Evolutionary conservation across 1,284 basidiomycete genomes (phyloP).

Genomic region (Amylostereum chailletii): DNA sequence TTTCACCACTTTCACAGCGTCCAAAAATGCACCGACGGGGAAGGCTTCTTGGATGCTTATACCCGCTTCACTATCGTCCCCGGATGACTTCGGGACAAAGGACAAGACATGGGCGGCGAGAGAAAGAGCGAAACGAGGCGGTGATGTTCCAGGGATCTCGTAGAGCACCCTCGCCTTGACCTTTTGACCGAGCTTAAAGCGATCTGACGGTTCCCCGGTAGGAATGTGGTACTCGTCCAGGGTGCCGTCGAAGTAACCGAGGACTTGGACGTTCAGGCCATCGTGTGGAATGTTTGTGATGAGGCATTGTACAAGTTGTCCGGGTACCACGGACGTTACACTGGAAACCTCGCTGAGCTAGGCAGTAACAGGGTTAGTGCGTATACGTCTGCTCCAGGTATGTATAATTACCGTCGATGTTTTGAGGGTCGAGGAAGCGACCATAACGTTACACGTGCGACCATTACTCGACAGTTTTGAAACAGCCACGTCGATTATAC

Average conservation of each 20-base stretch:
- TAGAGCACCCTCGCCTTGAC: slow-evolving; percentile 87
- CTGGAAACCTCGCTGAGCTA: slow-evolving; percentile 72
- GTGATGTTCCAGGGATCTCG: slow-evolving; percentile 59
- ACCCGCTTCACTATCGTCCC: slow-evolving; percentile 18
- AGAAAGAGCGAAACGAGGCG: slow-evolving; percentile 77
- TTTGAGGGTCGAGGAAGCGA: slow-evolving; percentile 37
- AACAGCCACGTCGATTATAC: slow-evolving; percentile 58
- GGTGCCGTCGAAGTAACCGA: slow-evolving; percentile 92
- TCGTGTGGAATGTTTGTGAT: slow-evolving; percentile 74
- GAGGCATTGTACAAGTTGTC: slow-evolving; percentile 77
- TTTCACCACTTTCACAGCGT: slow-evolving; percentile 62
- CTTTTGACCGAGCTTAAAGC: slow-evolving; percentile 78
- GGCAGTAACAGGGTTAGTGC: slow-evolving; percentile 7
- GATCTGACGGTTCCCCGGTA: slow-evolving; percentile 35
- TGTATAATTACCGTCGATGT: slow-evolving; percentile 41
- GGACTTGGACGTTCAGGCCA: slow-evolving; percentile 85
- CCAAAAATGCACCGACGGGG: slow-evolving; percentile 68
- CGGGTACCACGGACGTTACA: slow-evolving; percentile 81
- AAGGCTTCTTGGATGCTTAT: slow-evolving; percentile 46
- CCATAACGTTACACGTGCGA: slow-evolving; percentile 56
- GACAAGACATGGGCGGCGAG: slow-evolving; percentile 66
- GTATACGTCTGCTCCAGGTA: slow-evolving; percentile 1
- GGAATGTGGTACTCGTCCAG: slow-evolving; percentile 80
- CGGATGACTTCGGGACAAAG: slow-evolving; percentile 34
- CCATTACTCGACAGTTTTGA: slow-evolving; percentile 61